Evolutionary conservation across 129 eudicot genomes (phyloP).

Genomic region (Artemisia argyi): DNA sequence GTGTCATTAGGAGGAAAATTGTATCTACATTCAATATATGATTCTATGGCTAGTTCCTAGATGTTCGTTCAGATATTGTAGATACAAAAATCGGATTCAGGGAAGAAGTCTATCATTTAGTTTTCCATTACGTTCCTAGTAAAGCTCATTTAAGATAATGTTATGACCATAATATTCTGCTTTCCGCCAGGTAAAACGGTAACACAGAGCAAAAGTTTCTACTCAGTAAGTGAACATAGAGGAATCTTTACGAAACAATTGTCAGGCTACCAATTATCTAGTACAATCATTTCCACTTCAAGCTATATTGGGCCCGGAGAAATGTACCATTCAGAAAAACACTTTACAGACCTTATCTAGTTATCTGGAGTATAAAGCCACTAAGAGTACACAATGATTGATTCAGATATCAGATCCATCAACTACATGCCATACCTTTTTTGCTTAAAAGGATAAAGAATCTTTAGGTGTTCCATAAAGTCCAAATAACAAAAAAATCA

Average conservation of each 20-base stretch:
- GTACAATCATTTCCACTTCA: too few species aligned
- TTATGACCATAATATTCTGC: neutral
- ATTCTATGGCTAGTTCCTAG: neutral
- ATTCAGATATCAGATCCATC: slow-evolving; percentile 20
- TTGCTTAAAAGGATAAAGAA: slow-evolving; percentile 22
- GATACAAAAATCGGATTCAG: slow-evolving; percentile 15
- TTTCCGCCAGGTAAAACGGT: neutral
- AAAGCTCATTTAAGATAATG: neutral
- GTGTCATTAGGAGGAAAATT: neutral
- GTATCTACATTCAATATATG: slow-evolving; percentile 1
- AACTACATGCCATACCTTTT: slow-evolving; percentile 20
- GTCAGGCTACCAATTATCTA: neutral
- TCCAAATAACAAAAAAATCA: slow-evolving; percentile 26
- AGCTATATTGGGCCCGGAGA: slow-evolving; percentile 11
- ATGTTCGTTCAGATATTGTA: neutral
- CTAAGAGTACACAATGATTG: slow-evolving; percentile 17
- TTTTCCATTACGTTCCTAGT: neutral
- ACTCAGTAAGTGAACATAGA: neutral
- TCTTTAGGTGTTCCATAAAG: slow-evolving; percentile 25
- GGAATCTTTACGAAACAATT: neutral
- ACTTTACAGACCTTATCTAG: neutral
- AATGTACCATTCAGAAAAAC: slow-evolving; percentile 15
- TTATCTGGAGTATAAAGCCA: slow-evolving; percentile 9
- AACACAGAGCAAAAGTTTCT: neutral
- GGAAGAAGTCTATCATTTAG: slow-evolving; percentile 12